Percentiles rank a stretch among this genome's conserved stretches.
These are phyloP conservation scores for Perkinsus chesapeaki DNA, from an alignment of 169 alveolate genomes.

Conservation along the genomic window DNA sequence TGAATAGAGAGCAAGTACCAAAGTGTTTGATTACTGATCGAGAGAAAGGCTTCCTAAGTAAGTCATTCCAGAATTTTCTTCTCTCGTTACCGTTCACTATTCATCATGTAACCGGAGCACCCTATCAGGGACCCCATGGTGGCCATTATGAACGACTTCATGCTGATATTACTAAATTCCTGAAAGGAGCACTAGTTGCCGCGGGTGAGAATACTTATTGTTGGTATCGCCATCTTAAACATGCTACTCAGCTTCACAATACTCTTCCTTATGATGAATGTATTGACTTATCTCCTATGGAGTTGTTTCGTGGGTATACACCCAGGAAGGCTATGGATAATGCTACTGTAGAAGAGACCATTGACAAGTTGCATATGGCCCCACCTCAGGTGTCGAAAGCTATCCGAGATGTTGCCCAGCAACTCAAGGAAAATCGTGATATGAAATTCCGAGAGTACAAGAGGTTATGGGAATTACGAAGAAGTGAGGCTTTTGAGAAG, in stretches of 20 bases:
- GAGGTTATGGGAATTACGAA: not conserved
- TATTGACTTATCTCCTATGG: not conserved
- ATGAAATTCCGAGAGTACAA: not conserved
- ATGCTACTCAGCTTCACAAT: not conserved
- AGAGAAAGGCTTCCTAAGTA: not conserved
- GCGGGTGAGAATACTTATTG: not conserved
- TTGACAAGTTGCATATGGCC: not conserved
- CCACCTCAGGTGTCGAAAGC: not conserved
- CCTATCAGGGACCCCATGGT: not conserved
- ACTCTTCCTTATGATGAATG: not conserved
- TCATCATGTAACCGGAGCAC: not conserved
- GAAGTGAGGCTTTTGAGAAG: not conserved
- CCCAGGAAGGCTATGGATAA: not conserved
- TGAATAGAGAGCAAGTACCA: not conserved
- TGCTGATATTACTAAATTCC: not conserved
- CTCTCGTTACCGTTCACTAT: not conserved
- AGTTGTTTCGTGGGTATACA: not conserved
- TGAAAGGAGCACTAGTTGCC: not conserved
- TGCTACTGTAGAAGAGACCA: not conserved
- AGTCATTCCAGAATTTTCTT: not conserved
- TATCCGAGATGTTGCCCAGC: not conserved
- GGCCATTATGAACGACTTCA: not conserved
- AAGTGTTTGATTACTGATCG: not conserved
- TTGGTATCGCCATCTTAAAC: not conserved
- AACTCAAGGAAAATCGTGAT: not conserved